These are phyloP conservation scores for Umbilicus rupestris DNA, from an alignment of 164 flowering plant species.

Conservation along the genomic window DNA sequence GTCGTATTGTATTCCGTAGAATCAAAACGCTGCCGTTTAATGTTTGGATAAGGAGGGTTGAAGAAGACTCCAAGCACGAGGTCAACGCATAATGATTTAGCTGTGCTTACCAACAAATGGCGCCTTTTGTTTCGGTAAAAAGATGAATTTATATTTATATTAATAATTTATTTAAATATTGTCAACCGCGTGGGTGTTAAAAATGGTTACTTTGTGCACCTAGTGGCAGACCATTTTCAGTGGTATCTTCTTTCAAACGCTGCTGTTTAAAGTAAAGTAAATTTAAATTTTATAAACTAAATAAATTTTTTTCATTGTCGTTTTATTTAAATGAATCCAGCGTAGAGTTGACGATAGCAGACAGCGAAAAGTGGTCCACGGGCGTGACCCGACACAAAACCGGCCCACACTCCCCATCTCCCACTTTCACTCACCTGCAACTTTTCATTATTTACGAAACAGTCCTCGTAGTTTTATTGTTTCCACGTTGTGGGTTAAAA, in stretches of 20 bases:
- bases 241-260: neutral
- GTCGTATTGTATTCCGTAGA: too few species aligned
- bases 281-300: too few species aligned
- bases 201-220: neutral
- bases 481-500: too few species aligned
- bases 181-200: neutral
- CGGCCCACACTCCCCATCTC: neutral
- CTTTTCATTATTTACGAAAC: neutral
- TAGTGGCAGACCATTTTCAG: conserved; percentile 4
- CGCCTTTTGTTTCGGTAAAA: neutral
- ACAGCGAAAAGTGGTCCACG: neutral
- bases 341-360: neutral
- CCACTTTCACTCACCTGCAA: neutral
- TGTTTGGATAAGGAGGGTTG: neutral
- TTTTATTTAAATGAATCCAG: neutral
- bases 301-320: neutral
- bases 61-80: neutral
- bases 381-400: neutral
- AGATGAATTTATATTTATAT: too few species aligned
- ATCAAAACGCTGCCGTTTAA: neutral
- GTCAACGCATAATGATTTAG: neutral
- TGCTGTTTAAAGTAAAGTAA: too few species aligned
- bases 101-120: neutral
- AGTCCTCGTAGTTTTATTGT: neutral
- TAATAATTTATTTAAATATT: neutral